Evolutionary conservation across 148 eudicot genomes (phyloP), one percentile per base, ranked within the genome.

Genomic region (Heliamphora exappendiculata): DNA sequence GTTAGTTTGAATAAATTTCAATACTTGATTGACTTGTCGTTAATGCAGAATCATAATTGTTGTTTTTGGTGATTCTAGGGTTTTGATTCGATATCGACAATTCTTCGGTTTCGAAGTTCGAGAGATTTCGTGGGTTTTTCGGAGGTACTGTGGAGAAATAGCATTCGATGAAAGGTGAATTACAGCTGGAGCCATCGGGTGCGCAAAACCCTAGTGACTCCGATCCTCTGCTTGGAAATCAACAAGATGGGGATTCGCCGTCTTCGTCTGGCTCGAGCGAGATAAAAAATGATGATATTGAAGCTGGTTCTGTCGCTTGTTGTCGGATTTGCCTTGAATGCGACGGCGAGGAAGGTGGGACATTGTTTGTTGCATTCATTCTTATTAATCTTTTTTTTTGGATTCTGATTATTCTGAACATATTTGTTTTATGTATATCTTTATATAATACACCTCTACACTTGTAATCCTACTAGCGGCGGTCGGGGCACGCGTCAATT

Each of bases 251-350:
- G n/a, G n/a, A 72, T 60, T 66, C 79, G 47, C 69, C 81, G n/a
- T n/a, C n/a, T n/a, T n/a, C n/a, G 51, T 62, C 66, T 1, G 59
- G 39, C 28, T 81, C 77, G 2, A 66, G 67, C 55, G 91, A 86
- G 87, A 84, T 86, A 64, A 84, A 75, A 37, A 71, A 60, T 54
- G 82, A 78, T 9, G 81, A 87, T 81, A 78, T 76, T n/a, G 98
- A 93, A 81, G 84, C 85, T 55, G 93, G 93, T 39, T 84, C 84
- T 22, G 55, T 82, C 50, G 82, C 87, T 60, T 79, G 77, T 76
- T 93, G 98, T 79, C 91, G 98, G 33, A 92, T 92, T 83, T 92
- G 97, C 85, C 94, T 92, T 36, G 94, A 92, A 79, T 86, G 87
- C 49, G 97, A 90, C 51, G 94, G 90, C 10, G 91, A 90, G 42